Evolutionary conservation across 73 alveolate genomes (phyloP), one percentile per base, ranked within the genome.

Genomic region (Diophrys sp.): DNA sequence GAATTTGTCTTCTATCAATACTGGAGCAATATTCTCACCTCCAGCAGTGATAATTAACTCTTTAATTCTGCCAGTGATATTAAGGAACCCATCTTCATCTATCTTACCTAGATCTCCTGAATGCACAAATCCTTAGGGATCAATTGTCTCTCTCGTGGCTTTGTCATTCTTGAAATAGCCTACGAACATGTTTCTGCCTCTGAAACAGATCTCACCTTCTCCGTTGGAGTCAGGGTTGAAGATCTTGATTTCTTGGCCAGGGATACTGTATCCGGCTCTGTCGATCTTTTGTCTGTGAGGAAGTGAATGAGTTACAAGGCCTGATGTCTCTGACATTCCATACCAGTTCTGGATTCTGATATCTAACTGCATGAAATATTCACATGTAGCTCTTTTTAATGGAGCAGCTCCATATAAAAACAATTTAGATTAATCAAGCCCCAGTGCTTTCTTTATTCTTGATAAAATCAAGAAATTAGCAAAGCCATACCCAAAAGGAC

Each of bases 1-100:
- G 55, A 93, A 80, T 74, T 79, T 85, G 70, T 90, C 93, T 55
- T 95, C 98, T 25, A 96, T 94, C 34, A 89, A 75, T 25, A 95
- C 96, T 23, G 99, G 99, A 11, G 99, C 98, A 29, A 96, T 91
- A 88, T 95, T 95, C 82, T 96, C 99, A 25, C 99, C 99, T 72
- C 98, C 99, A 53, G 99, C 98, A 29, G 98, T 93, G 75, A 95
- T 95, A 70, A 96, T 93, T 32, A 96, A 73, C 72, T 94, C 98
- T 82, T 96, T 96, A 14, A 89, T 90, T 83, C 99, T 94, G 57
- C 97, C 99, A 0, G 97, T 95, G 31, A 96, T 96, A 74, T 73
- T 84, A 54, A 96, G 74, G 34, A 90, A 88, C 25, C 98, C 98
- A n/a, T 55, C 89, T 55, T 82, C 81, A 78, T 90, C 93, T 25